phyloP scores from a whole-genome alignment of 768 basidiomycete genomes.

The Psilocybe cubensis region DNA sequence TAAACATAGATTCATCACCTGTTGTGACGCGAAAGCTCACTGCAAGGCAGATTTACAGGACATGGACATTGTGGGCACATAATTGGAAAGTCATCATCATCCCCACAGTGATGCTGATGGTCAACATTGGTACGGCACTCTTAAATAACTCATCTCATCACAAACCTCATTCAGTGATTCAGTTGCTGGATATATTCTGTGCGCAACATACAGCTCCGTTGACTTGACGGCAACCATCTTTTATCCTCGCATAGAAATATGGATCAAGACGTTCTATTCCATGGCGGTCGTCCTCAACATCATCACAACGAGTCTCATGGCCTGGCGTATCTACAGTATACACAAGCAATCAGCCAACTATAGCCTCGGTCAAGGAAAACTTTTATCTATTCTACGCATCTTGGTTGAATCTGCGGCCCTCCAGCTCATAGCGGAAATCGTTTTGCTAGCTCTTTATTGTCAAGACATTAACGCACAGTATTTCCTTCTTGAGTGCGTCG shows the following conservation, averaged over 20 bases:
- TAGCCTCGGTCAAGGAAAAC: neutral
- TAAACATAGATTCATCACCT: too few species aligned
- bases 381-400: constrained; percentile 2
- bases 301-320: constrained; percentile 5
- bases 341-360: constrained; percentile 5
- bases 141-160: too few species aligned
- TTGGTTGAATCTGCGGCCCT: constrained; percentile 6
- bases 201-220: constrained; percentile 5
- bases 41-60: constrained; percentile 7
- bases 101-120: neutral
- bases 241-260: neutral
- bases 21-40: too few species aligned
- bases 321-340: constrained; percentile 1
- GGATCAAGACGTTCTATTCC: constrained; percentile 9
- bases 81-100: neutral
- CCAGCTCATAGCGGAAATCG: constrained; percentile 1
- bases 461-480: constrained; percentile 4
- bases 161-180: neutral
- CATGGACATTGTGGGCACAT: constrained; percentile 2
- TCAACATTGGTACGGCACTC: neutral
- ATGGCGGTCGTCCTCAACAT: constrained; percentile 5
- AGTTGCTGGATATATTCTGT: constrained; percentile 5
- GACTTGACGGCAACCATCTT: neutral
- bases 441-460: neutral
- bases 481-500: constrained; percentile 4